Evolutionary conservation across 345 rosid genomes (phyloP).

Genomic region (Noccaea caerulescens): DNA sequence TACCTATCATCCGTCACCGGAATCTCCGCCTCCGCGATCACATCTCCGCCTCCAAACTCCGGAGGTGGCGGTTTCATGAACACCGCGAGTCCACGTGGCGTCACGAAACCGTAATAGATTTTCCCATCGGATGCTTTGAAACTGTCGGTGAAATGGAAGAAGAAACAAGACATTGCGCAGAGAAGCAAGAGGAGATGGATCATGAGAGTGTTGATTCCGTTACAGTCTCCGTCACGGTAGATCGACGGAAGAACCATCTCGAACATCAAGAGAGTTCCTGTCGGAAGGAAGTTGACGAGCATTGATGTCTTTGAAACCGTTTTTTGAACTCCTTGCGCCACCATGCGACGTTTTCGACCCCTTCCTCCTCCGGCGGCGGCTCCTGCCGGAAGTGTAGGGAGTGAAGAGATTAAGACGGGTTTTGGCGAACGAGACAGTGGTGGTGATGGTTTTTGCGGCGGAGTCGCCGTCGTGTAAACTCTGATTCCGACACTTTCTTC

Average conservation of each 20-base stretch:
- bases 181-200: slow-evolving; percentile 53
- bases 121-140: slow-evolving; percentile 64
- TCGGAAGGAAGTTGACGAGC: slow-evolving; percentile 70
- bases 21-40: slow-evolving; percentile 48
- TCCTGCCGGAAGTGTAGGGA: slow-evolving; percentile 29
- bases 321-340: slow-evolving; percentile 70
- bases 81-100: slow-evolving; percentile 66
- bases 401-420: slow-evolving; percentile 30
- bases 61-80: slow-evolving; percentile 45
- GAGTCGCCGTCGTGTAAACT: slow-evolving; percentile 58
- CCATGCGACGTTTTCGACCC: slow-evolving; percentile 55
- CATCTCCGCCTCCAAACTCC: slow-evolving; percentile 49
- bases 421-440: slow-evolving; percentile 33
- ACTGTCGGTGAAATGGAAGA: slow-evolving; percentile 76
- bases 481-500: slow-evolving; percentile 58
- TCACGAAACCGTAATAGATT: slow-evolving; percentile 68
- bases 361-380: slow-evolving; percentile 37
- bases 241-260: slow-evolving; percentile 77
- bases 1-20: slow-evolving; percentile 63
- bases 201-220: slow-evolving; percentile 59
- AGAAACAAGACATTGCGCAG: slow-evolving; percentile 69
- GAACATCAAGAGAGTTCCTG: slow-evolving; percentile 76
- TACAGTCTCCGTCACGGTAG: slow-evolving; percentile 58
- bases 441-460: slow-evolving; percentile 42
- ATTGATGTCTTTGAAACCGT: slow-evolving; percentile 75